These are phyloP conservation scores for Macaranga tanarius DNA, from an alignment of 441 rosid genomes.

Conservation along the genomic window DNA sequence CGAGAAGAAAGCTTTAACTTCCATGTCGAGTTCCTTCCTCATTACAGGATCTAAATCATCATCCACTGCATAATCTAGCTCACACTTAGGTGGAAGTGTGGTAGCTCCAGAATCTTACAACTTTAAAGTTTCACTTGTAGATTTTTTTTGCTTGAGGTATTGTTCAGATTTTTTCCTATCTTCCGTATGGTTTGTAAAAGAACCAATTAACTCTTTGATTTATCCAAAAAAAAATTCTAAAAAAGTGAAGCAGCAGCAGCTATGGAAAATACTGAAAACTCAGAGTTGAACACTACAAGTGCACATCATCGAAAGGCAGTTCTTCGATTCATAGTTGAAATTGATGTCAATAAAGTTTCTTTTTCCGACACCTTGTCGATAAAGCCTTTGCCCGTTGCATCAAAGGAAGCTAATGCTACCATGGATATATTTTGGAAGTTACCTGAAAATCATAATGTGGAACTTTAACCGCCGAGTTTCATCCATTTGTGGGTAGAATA, in stretches of 20 bases:
- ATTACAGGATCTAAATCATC: slow-evolving; percentile 92
- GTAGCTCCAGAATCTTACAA: slow-evolving; percentile 48
- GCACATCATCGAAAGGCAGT: slow-evolving; percentile 77
- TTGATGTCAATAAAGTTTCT: slow-evolving; percentile 69
- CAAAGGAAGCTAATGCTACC: slow-evolving; percentile 44
- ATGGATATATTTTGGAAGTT: slow-evolving; percentile 44
- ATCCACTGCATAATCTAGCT: slow-evolving; percentile 72
- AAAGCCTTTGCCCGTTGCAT: slow-evolving; percentile 63
- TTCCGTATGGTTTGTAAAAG: too few species aligned
- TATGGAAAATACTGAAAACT: too few species aligned
- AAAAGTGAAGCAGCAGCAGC: too few species aligned
- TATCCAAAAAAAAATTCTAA: too few species aligned
- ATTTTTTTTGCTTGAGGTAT: too few species aligned
- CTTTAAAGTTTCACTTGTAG: slow-evolving; percentile 42
- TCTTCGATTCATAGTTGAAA: slow-evolving; percentile 78
- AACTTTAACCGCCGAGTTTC: slow-evolving; percentile 53
- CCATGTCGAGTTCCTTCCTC: slow-evolving; percentile 79
- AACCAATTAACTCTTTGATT: too few species aligned
- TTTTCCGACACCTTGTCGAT: slow-evolving; percentile 73
- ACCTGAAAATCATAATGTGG: slow-evolving; percentile 37
- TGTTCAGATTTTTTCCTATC: too few species aligned
- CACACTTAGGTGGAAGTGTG: slow-evolving; percentile 47
- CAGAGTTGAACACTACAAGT: too few species aligned
- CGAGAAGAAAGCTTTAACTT: too few species aligned
- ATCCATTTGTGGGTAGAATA: too few species aligned